These are phyloP conservation scores for Clitopilus hobsonii DNA, from an alignment of 768 basidiomycete genomes.

Conservation along the genomic window DNA sequence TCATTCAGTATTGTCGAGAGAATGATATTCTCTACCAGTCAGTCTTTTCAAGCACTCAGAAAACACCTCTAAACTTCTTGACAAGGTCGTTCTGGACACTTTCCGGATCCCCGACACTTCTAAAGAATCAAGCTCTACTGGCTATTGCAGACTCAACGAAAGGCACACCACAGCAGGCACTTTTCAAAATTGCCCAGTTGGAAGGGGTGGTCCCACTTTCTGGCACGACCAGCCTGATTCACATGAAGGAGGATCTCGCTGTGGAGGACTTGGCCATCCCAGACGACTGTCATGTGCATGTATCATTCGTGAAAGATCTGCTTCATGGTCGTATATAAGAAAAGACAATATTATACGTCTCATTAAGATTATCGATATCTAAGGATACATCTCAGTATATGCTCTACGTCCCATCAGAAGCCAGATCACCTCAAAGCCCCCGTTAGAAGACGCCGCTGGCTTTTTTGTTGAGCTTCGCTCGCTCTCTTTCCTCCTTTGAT, in stretches of 20 bases:
- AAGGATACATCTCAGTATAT: too few species aligned
- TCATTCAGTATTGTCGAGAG: slow-evolving; percentile 59
- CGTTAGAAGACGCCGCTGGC: too few species aligned
- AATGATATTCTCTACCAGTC: slow-evolving; percentile 73
- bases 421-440: too few species aligned
- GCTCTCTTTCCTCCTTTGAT: too few species aligned
- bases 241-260: slow-evolving; percentile 65
- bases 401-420: too few species aligned
- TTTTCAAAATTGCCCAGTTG: slow-evolving; percentile 66
- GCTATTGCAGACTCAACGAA: slow-evolving; percentile 39
- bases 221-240: slow-evolving; percentile 63
- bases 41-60: not conserved
- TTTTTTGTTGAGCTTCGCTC: too few species aligned
- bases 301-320: slow-evolving; percentile 12
- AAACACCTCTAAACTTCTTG: not conserved
- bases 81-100: slow-evolving; percentile 90
- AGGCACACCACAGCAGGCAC: slow-evolving; percentile 58
- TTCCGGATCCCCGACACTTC: slow-evolving; percentile 64
- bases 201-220: slow-evolving; percentile 68
- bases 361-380: not conserved
- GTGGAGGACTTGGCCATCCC: slow-evolving; percentile 21
- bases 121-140: slow-evolving; percentile 42
- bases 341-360: not conserved
- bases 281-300: slow-evolving; percentile 5
- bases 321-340: slow-evolving; percentile 5